Conservation (phyloP, 805 yeast species). For the Jamesozyma gamospora region DNA sequence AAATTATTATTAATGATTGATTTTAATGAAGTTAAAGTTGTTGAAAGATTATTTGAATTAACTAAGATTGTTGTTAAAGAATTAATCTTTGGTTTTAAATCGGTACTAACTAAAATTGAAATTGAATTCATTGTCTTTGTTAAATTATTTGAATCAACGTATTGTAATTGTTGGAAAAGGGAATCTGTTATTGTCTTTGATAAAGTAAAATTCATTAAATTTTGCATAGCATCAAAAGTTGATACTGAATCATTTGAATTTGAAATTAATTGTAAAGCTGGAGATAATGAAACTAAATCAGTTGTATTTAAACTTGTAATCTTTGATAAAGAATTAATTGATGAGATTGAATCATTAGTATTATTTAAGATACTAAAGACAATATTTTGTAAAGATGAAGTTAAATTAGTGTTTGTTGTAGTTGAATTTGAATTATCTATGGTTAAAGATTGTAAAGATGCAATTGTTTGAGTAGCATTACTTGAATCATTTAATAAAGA, state of each 20-base stretch:
- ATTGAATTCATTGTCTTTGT: slow-evolving; percentile 9
- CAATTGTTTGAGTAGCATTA: slow-evolving; percentile 17
- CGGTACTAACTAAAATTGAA: slow-evolving; percentile 9
- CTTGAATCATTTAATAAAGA: slow-evolving; percentile 14
- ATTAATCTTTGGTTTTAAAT: slow-evolving; percentile 8
- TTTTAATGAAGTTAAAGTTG: slow-evolving; percentile 12
- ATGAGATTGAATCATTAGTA: slow-evolving; percentile 14
- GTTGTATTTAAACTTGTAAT: slow-evolving; percentile 17
- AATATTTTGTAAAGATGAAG: slow-evolving; percentile 8
- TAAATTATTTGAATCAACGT: slow-evolving; percentile 7
- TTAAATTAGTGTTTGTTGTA: slow-evolving; percentile 1
- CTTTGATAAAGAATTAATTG: slow-evolving; percentile 18
- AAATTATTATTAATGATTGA: slow-evolving; percentile 15
- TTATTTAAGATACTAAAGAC: slow-evolving; percentile 17
- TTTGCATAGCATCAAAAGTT: slow-evolving; percentile 14
- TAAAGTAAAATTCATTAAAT: slow-evolving; percentile 16
- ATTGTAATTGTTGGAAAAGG: slow-evolving; percentile 11
- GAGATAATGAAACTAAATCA: slow-evolving; percentile 16
- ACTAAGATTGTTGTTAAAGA: slow-evolving; percentile 14
- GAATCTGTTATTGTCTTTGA: slow-evolving; percentile 11
- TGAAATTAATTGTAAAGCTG: slow-evolving; percentile 19
- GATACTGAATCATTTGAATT: slow-evolving; percentile 16
- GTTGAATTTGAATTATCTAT: slow-evolving; percentile 3
- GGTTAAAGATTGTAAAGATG: slow-evolving; percentile 8
- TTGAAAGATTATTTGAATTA: slow-evolving; percentile 11